Evolutionary conservation across 768 basidiomycete species (phyloP).

Genomic region (Leccinum aurantiacum): DNA sequence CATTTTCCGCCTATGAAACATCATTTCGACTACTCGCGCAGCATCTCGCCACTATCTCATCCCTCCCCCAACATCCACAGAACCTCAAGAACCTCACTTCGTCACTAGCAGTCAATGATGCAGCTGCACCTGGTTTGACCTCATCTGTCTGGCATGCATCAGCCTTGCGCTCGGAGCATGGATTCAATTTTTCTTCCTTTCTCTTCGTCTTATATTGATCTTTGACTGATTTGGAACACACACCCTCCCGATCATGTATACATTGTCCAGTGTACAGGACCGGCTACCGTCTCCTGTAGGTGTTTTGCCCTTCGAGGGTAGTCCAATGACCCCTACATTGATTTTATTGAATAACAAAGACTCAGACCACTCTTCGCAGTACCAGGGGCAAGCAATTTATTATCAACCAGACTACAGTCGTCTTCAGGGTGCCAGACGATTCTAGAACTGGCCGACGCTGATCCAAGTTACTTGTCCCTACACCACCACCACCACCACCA

Average conservation of each 20-base stretch:
- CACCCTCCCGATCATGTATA: background rate
- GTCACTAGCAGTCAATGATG: background rate
- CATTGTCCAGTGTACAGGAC: background rate
- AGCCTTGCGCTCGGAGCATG: background rate
- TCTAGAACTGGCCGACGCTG: slow-evolving; percentile 1
- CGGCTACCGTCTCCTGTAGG: background rate
- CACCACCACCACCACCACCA: slow-evolving; percentile 1
- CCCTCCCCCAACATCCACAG: background rate
- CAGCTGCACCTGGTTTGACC: too few relatives aligned
- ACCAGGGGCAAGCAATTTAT: slow-evolving; percentile 3
- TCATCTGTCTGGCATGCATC: too few relatives aligned
- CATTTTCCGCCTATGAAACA: background rate
- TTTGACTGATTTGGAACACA: background rate
- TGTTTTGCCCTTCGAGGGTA: background rate
- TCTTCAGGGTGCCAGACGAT: slow-evolving; percentile 10
- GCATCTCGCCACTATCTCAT: background rate
- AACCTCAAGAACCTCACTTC: background rate
- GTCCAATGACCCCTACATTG: background rate
- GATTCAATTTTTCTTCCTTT: background rate
- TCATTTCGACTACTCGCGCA: background rate
- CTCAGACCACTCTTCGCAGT: background rate
- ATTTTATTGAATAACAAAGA: background rate
- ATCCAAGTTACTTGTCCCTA: slow-evolving; percentile 10
- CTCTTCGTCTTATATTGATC: background rate
- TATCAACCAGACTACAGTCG: slow-evolving; percentile 9